Conservation (phyloP, 202 grass and related monocot species). For the Eragrostis tef region DNA sequence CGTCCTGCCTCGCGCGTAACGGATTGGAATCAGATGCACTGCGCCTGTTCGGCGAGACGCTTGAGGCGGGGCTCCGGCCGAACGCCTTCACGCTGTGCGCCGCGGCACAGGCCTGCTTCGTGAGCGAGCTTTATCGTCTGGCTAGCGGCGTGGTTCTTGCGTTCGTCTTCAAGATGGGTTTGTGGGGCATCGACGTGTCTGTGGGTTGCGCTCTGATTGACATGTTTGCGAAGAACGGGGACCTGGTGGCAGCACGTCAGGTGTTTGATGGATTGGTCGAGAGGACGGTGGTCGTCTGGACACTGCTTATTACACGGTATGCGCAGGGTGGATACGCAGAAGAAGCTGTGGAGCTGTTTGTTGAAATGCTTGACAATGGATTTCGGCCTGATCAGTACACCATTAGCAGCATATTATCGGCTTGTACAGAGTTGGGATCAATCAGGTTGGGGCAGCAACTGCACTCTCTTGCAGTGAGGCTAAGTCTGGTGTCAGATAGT, state of each 20-base stretch:
- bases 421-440: constrained; percentile 63
- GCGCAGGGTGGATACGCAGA: constrained; percentile 46
- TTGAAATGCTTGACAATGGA: constrained; percentile 62
- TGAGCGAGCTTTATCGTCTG: constrained; percentile 27
- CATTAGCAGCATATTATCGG: constrained; percentile 72
- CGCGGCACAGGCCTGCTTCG: constrained; percentile 60
- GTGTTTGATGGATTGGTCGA: constrained; percentile 59
- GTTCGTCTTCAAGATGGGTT: constrained; percentile 60
- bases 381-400: constrained; percentile 69
- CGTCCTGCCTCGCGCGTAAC: constrained; percentile 60
- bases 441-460: constrained; percentile 67
- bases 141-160: constrained; percentile 53
- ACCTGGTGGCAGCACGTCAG: constrained; percentile 50
- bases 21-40: constrained; percentile 51
- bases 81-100: constrained; percentile 69
- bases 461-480: constrained; percentile 67
- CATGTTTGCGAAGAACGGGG: constrained; percentile 66
- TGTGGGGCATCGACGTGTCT: constrained; percentile 52
- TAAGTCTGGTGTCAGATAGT: constrained; percentile 55
- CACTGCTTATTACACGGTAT: constrained; percentile 74
- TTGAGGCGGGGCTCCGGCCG: constrained; percentile 53
- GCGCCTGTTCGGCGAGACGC: constrained; percentile 53
- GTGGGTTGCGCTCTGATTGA: constrained; percentile 76
- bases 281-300: constrained; percentile 73
- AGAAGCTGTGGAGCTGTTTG: constrained; percentile 59